Evolutionary conservation across 805 yeast genomes (phyloP).

Genomic region (Monosporozyma servazzii): DNA sequence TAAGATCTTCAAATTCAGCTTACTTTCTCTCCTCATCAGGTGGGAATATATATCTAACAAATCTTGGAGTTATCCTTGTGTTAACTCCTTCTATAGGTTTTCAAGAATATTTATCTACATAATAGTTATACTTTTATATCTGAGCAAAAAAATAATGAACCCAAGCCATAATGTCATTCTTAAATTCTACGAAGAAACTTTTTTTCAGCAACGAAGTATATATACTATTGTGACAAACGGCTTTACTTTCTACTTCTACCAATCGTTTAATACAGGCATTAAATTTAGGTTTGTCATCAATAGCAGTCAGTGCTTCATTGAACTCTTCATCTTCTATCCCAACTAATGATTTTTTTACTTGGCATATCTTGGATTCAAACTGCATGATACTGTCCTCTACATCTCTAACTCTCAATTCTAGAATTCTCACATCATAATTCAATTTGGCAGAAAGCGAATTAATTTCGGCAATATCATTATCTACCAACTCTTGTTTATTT

Average conservation of each 20-base stretch:
- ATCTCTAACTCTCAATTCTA: conserved; percentile 55
- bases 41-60: no score
- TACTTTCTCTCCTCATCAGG: no score
- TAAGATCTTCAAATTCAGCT: no score
- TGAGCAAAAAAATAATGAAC: conserved; percentile 10
- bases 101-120: no score
- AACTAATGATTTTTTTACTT: conserved; percentile 14
- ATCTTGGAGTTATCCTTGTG: no score
- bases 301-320: conserved; percentile 2
- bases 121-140: neutral
- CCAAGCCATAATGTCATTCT: conserved; percentile 14
- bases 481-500: conserved; percentile 27
- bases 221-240: conserved; percentile 15
- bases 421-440: conserved; percentile 54
- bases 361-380: conserved; percentile 29
- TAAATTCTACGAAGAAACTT: conserved; percentile 9
- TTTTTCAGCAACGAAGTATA: conserved; percentile 9
- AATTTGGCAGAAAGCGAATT: conserved; percentile 51
- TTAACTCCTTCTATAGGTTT: no score
- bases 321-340: conserved; percentile 4
- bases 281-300: conserved; percentile 13
- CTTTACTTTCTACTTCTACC: conserved; percentile 8
- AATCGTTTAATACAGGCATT: conserved; percentile 13
- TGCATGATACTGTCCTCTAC: conserved; percentile 51
- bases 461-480: conserved; percentile 39